Evolutionary conservation across 805 yeast genomes (phyloP).

Genomic region (Metschnikowia proteae): DNA sequence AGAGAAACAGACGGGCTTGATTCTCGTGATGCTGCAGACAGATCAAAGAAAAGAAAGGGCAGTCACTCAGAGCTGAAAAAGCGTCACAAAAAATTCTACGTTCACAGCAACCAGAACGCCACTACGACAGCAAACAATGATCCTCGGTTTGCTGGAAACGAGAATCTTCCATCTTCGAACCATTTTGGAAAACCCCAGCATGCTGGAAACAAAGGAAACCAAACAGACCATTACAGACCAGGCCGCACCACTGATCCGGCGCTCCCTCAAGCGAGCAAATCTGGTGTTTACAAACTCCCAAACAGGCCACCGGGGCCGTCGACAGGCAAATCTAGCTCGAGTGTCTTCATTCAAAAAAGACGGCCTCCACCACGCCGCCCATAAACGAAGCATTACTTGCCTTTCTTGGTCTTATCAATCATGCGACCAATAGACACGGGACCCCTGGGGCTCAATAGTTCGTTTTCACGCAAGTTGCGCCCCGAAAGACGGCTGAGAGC

Average conservation of each 20-base stretch:
- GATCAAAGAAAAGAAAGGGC: neutral
- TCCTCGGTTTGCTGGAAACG: neutral
- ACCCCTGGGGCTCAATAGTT: too few relatives aligned
- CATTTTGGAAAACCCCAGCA: neutral
- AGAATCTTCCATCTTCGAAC: neutral
- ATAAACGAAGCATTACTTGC: neutral
- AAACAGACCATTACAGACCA: neutral
- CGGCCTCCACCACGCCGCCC: constrained; percentile 10
- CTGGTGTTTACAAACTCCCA: constrained; percentile 12
- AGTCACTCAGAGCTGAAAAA: neutral
- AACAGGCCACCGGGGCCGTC: constrained; percentile 2
- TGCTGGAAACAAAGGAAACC: neutral
- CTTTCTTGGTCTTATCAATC: neutral
- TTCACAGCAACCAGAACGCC: neutral
- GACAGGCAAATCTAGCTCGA: constrained; percentile 5
- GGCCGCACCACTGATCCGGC: neutral
- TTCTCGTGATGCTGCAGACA: neutral
- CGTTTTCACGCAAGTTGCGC: neutral
- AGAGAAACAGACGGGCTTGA: neutral
- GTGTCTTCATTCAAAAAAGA: constrained; percentile 12
- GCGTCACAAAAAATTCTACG: neutral
- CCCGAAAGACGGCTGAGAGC: constrained; percentile 6
- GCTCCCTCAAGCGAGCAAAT: constrained; percentile 10
- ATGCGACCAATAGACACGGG: neutral
- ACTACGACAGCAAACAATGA: neutral